Conservation (phyloP, 2,329 filamentous ascomycete genomes). For the Sporothrix phasma region DNA sequence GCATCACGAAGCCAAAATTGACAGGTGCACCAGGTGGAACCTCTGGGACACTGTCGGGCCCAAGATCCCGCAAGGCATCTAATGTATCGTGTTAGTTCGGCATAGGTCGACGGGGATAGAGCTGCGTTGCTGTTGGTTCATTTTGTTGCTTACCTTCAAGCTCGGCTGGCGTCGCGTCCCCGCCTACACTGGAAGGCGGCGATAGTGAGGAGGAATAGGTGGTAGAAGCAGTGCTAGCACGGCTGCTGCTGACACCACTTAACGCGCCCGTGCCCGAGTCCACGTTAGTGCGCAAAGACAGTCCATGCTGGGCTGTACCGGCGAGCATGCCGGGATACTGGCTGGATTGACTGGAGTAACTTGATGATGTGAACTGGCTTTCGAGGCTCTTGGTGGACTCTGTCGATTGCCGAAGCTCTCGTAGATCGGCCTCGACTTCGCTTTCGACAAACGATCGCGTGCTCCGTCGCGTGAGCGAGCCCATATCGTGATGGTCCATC, state of each 20-base stretch:
- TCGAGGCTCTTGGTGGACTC: neutral
- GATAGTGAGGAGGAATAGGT: constrained; percentile 13
- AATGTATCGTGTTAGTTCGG: neutral
- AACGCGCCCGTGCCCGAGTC: neutral
- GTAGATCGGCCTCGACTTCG: constrained; percentile 14
- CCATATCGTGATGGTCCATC: neutral
- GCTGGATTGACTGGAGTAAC: neutral
- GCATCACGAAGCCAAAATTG: constrained; percentile 69
- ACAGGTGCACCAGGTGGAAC: constrained; percentile 34
- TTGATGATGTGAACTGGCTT: neutral
- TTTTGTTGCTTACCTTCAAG: constrained; percentile 4
- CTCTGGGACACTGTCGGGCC: neutral
- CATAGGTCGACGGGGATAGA: neutral
- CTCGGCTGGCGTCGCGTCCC: neutral
- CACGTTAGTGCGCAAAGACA: neutral
- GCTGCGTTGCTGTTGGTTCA: neutral
- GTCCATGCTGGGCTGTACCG: neutral
- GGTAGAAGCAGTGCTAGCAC: constrained; percentile 14
- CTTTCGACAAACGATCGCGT: constrained; percentile 18
- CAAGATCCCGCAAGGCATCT: neutral
- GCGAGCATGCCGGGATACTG: neutral
- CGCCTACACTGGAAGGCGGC: neutral
- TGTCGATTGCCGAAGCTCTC: constrained; percentile 11
- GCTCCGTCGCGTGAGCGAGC: constrained; percentile 19
- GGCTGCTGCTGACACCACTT: constrained; percentile 13